These are phyloP conservation scores for Colletotrichum sp. DNA, from an alignment of 2,329 filamentous ascomycete species.

Conservation along the genomic window DNA sequence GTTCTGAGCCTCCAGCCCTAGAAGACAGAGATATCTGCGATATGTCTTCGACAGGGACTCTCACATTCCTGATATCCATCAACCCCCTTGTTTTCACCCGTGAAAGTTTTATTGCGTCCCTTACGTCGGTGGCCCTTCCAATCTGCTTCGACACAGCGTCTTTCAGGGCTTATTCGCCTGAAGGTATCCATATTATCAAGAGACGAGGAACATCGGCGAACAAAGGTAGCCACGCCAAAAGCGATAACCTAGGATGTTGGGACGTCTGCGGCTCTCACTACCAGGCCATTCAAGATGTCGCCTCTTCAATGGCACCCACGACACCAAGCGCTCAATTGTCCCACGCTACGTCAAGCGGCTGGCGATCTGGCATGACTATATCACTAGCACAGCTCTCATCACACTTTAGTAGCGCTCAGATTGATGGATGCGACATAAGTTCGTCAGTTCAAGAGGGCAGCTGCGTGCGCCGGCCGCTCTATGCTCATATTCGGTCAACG, in stretches of 20 bases:
- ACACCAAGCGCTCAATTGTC: background rate
- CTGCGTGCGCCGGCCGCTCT: background rate
- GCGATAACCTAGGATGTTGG: background rate
- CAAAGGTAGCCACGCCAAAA: background rate
- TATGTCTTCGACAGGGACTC: background rate
- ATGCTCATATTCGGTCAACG: background rate
- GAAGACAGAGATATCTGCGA: background rate
- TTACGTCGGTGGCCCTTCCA: background rate
- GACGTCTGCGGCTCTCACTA: background rate
- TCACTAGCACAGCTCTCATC: background rate
- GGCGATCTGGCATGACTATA: background rate
- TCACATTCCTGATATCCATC: background rate
- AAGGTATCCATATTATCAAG: background rate
- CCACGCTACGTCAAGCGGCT: background rate
- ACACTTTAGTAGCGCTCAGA: background rate
- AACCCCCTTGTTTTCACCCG: background rate
- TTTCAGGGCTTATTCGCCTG: background rate
- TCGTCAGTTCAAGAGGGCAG: background rate
- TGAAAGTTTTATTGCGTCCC: background rate
- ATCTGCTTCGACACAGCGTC: no score
- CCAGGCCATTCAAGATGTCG: background rate
- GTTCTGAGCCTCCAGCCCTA: accelerated
- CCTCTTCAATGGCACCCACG: background rate
- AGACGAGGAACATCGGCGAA: background rate
- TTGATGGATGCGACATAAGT: background rate